phyloP scores from a whole-genome alignment of 1,284 basidiomycete species.

The Sanghuangporus sanghuang region DNA sequence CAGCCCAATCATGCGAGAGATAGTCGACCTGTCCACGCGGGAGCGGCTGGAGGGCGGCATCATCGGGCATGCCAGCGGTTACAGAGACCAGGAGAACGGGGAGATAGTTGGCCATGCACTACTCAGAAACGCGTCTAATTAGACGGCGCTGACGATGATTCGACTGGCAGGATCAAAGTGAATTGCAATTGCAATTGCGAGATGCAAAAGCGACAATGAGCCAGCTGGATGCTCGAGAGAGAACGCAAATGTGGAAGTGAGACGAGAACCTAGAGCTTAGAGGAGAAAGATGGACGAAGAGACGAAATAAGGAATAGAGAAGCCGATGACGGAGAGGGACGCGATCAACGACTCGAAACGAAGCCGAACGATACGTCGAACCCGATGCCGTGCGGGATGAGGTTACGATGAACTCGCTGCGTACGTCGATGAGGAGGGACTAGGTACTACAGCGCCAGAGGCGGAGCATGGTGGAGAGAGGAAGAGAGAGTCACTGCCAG shows the following conservation, averaged over 20 bases:
- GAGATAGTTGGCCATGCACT: slow-evolving; percentile 61
- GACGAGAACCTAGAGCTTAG: background rate
- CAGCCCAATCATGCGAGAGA: slow-evolving; percentile 88
- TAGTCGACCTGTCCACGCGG: slow-evolving; percentile 77
- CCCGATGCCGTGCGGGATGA: background rate
- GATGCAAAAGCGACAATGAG: background rate
- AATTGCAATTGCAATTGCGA: background rate
- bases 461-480: background rate
- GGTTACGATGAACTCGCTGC: background rate
- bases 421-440: background rate
- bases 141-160: background rate
- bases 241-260: background rate
- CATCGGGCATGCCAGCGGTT: slow-evolving; percentile 54
- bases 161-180: background rate
- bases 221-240: background rate
- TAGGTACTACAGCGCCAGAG: background rate
- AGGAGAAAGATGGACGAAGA: background rate
- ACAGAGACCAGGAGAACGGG: slow-evolving; percentile 65
- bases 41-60: slow-evolving; percentile 55
- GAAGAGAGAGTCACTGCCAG: background rate
- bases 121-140: background rate
- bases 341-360: background rate
- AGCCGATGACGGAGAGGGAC: background rate
- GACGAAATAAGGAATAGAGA: background rate
- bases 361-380: background rate